phyloP scores from a whole-genome alignment of 2,329 filamentous ascomycete species.

The Cyclaneusma minus region DNA sequence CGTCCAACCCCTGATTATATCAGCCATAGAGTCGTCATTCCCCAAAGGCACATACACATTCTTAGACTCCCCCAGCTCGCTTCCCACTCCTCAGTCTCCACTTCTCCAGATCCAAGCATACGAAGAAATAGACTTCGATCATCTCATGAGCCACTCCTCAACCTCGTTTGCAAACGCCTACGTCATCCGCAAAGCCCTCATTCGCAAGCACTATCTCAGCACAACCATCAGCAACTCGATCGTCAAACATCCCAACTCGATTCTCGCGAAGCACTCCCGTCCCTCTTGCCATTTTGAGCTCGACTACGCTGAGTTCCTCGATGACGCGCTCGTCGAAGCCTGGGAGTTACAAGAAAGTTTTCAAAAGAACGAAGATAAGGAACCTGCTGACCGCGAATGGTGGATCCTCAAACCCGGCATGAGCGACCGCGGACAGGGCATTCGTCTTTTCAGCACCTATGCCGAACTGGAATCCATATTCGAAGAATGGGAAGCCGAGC shows the following conservation, averaged over 20 bases:
- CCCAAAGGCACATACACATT: constrained; percentile 37
- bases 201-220: constrained; percentile 87
- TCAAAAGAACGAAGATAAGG: constrained; percentile 42
- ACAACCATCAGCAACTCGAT: constrained; percentile 75
- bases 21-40: constrained; percentile 50
- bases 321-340: constrained; percentile 80
- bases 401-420: constrained; percentile 98
- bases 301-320: constrained; percentile 92
- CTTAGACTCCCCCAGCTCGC: constrained; percentile 29
- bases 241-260: constrained; percentile 61
- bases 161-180: constrained; percentile 72
- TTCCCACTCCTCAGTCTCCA: constrained; percentile 8
- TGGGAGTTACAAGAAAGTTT: constrained; percentile 76
- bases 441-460: constrained; percentile 74
- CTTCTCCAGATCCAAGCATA: constrained; percentile 70
- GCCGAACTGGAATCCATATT: constrained; percentile 77
- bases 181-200: constrained; percentile 88
- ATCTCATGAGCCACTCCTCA: constrained; percentile 43
- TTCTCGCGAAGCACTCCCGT: constrained; percentile 57
- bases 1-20: constrained; percentile 70
- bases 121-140: constrained; percentile 74
- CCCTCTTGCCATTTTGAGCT: constrained; percentile 78
- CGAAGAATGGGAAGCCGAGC: constrained; percentile 70
- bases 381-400: constrained; percentile 48
- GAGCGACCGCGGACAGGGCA: constrained; percentile 92